phyloP scores from a whole-genome alignment of 2,329 filamentous ascomycete species.

The Reticulascus tulasneorum region DNA sequence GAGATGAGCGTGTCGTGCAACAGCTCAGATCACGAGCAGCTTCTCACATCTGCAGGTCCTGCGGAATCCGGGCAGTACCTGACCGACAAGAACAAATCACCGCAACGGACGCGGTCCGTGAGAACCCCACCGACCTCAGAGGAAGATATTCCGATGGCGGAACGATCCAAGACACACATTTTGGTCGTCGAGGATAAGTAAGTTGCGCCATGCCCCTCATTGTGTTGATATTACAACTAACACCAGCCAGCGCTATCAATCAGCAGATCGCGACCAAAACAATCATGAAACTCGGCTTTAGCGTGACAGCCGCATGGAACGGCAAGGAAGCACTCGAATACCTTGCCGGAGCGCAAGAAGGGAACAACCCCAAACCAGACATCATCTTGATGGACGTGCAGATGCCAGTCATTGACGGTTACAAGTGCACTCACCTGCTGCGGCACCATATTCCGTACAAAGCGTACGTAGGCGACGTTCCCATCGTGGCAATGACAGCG shows the following conservation, averaged over 20 bases:
- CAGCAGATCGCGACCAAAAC: constrained; percentile 74
- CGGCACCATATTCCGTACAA: constrained; percentile 65
- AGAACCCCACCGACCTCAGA: constrained; percentile 34
- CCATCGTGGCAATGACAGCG: constrained; percentile 79
- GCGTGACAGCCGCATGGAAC: constrained; percentile 69
- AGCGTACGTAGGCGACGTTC: constrained; percentile 54
- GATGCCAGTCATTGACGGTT: constrained; percentile 74
- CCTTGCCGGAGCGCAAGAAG: constrained; percentile 50
- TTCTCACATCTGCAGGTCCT: constrained; percentile 35
- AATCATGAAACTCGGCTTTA: constrained; percentile 69
- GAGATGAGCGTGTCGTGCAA: constrained; percentile 63
- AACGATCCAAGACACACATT: constrained; percentile 63
- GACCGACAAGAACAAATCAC: constrained; percentile 19
- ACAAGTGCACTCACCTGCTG: constrained; percentile 70
- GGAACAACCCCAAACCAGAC: constrained; percentile 56
- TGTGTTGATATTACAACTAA: constrained; percentile 6
- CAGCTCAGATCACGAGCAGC: constrained; percentile 58
- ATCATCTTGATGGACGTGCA: constrained; percentile 78
- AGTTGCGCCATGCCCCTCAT: constrained; percentile 23
- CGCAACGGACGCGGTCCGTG: constrained; percentile 25
- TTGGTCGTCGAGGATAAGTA: constrained; percentile 79
- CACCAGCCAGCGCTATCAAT: constrained; percentile 52
- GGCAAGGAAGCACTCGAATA: constrained; percentile 77
- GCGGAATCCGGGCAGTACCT: constrained; percentile 12
- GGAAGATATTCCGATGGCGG: constrained; percentile 47